Evolutionary conservation across 2,329 filamentous ascomycete species (phyloP), one percentile per base, ranked within the genome.

Genomic region (Trichoderma sp.): DNA sequence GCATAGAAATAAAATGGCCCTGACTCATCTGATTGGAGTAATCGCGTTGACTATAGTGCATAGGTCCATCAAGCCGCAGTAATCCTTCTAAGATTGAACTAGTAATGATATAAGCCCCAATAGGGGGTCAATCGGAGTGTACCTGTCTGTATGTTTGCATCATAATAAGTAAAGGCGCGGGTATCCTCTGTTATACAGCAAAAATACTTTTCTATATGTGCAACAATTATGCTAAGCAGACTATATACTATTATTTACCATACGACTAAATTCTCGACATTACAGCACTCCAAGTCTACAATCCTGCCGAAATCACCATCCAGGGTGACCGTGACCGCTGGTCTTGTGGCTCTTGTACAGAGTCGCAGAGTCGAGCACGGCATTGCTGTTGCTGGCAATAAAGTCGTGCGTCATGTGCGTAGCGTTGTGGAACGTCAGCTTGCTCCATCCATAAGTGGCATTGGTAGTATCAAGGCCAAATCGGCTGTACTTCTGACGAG

Each of bases 381-480:
- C 42, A 48, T 65, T 48, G n/a, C 57, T 56, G 34, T 56, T 57
- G 37, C 63, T 65, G 5, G 63, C 63, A 10, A 65, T 39, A 48
- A 65, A 65, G 15, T 65, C 63, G 19, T 65, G 63, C 37, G 63
- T 65, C 52, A 65, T 13, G n/a, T 65, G 63, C 25, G 63, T 65
- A 6, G 25, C 34, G 3, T 65, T 65, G 27, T 65, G 63, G 13
- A 65, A 65, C 8, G 63, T 65, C 19, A 65, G 2, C 27, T 48
- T 65, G 37, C 63, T 65, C 63, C 63, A 65, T 45, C 63, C 63
- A 17, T 57, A 65, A 22, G 29, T 48, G 17, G 50, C 63, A 29
- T 65, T 57, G 9, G 39, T 45, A 15, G 63, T 65, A 27, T 65
- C 63, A 4, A 65, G 52, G 1, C 52, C 39, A 27, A 65, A 65